phyloP scores from a whole-genome alignment of 495 filamentous ascomycete genomes.

The Aspergillus sclerotioniger region DNA sequence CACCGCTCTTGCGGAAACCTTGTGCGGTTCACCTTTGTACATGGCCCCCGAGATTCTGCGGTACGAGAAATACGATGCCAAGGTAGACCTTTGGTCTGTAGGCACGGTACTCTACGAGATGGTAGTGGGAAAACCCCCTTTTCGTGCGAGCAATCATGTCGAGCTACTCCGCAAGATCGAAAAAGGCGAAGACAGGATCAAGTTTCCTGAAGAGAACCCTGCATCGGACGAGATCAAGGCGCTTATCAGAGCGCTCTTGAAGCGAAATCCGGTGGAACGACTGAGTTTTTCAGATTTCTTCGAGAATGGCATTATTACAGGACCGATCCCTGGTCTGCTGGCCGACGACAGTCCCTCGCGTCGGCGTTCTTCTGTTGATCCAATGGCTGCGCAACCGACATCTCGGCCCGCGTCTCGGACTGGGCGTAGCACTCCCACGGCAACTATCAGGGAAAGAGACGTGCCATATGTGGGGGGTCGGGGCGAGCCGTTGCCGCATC shows the following conservation, averaged over 20 bases:
- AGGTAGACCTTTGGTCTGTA: constrained; percentile 95
- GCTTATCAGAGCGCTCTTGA: constrained; percentile 77
- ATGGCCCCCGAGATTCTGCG: constrained; percentile 98
- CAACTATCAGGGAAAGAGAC: constrained; percentile 21
- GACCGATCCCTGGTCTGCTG: constrained; percentile 78
- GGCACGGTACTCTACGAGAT: constrained; percentile 95
- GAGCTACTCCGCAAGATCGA: constrained; percentile 92
- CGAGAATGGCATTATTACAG: constrained; percentile 65
- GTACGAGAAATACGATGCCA: constrained; percentile 96
- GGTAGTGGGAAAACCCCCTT: constrained; percentile 86
- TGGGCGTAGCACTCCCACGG: constrained; percentile 10
- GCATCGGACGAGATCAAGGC: constrained; percentile 76
- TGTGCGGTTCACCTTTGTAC: constrained; percentile 97
- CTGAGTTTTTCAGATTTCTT: constrained; percentile 85
- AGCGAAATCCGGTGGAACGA: constrained; percentile 78
- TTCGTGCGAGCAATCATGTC: constrained; percentile 89
- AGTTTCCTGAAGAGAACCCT: constrained; percentile 69
- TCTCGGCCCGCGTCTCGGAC: constrained; percentile 31
- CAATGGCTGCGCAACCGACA: constrained; percentile 9
- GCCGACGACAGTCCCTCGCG: constrained; percentile 63
- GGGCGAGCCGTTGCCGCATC: constrained; percentile 28
- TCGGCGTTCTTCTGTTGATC: constrained; percentile 24
- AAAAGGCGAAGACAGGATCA: constrained; percentile 75
- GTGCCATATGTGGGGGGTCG: constrained; percentile 23
- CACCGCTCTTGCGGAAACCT: constrained; percentile 87